Conservation (phyloP, 805 yeast genomes). For the Candida corydali region DNA sequence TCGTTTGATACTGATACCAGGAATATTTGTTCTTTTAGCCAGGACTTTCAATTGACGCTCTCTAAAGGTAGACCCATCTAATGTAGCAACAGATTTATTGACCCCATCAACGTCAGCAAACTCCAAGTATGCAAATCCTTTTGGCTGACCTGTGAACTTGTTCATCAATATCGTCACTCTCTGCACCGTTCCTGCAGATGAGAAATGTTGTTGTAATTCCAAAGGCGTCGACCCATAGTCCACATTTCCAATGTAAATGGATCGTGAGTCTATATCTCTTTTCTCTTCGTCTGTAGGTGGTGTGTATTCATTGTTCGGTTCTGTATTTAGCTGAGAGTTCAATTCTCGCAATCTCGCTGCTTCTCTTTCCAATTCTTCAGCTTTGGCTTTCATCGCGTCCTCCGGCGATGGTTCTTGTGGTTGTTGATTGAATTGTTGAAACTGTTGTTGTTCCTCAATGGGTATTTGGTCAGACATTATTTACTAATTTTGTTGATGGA, state of each 20-base stretch:
- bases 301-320: conserved; percentile 5
- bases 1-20: conserved; percentile 48
- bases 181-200: conserved; percentile 65
- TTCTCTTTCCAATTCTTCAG: conserved; percentile 58
- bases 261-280: conserved; percentile 69
- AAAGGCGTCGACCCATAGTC: conserved; percentile 77
- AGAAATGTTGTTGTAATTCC: conserved; percentile 73
- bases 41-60: conserved; percentile 71
- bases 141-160: conserved; percentile 74
- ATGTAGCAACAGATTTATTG: conserved; percentile 52
- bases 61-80: conserved; percentile 62
- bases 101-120: conserved; percentile 68
- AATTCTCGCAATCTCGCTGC: conserved; percentile 58
- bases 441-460: conserved; percentile 15
- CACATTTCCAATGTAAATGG: conserved; percentile 80
- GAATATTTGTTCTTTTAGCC: conserved; percentile 78
- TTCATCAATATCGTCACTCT: conserved; percentile 76
- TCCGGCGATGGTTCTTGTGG: not conserved
- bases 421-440: not conserved
- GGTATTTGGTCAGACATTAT: conserved; percentile 32
- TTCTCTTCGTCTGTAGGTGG: conserved; percentile 32
- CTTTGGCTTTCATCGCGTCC: conserved; percentile 15
- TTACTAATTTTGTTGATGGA: not conserved
- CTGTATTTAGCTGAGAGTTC: conserved; percentile 33
- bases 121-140: conserved; percentile 85